Conservation (phyloP, 805 yeast genomes). For the Ogataea dorogensis region DNA sequence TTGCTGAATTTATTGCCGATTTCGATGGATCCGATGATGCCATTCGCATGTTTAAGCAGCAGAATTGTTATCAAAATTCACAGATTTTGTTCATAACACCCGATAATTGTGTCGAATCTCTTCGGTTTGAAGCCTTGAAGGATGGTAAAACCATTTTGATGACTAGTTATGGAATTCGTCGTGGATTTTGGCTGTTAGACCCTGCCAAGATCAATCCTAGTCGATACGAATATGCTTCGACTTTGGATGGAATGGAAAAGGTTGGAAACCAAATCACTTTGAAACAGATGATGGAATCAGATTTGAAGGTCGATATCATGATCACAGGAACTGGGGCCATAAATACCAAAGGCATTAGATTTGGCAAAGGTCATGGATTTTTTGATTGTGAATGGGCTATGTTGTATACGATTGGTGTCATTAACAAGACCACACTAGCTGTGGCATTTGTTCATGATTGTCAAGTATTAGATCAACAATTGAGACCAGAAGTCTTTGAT, state of each 20-base stretch:
- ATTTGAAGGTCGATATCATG: conserved; percentile 26
- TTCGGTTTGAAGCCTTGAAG: conserved; percentile 25
- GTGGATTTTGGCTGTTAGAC: conserved; percentile 29
- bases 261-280: conserved; percentile 22
- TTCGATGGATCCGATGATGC: conserved; percentile 30
- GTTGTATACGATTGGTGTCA: conserved; percentile 27
- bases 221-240: conserved; percentile 27
- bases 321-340: conserved; percentile 35
- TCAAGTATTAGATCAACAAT: conserved; percentile 28
- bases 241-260: conserved; percentile 34
- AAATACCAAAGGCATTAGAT: conserved; percentile 30
- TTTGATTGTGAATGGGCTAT: conserved; percentile 36
- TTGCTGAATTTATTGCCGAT: conserved; percentile 35
- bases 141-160: conserved; percentile 29
- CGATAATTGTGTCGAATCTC: conserved; percentile 32
- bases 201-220: conserved; percentile 24
- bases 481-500: conserved; percentile 32
- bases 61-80: conserved; percentile 15
- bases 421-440: conserved; percentile 23
- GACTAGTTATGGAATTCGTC: conserved; percentile 32
- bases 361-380: conserved; percentile 35
- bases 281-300: conserved; percentile 16
- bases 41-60: conserved; percentile 18
- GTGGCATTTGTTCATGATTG: conserved; percentile 34
- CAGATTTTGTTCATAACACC: conserved; percentile 30